Conservation (phyloP, 192 early-diverging fungal species). For the Phlyctochytrium arcticum region DNA sequence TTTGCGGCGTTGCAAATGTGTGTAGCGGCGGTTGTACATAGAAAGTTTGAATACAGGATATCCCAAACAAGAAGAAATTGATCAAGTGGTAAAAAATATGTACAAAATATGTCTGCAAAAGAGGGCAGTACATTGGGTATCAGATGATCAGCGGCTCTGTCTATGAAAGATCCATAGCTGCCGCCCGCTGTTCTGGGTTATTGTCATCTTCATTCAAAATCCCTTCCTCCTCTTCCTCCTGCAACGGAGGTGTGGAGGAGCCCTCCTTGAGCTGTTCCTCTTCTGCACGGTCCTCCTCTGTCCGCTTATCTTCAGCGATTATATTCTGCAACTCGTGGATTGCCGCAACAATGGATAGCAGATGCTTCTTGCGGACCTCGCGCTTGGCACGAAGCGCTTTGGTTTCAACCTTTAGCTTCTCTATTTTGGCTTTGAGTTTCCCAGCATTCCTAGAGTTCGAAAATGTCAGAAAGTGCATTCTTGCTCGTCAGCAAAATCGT, state of each 20-base stretch:
- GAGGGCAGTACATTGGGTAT: too few relatives aligned
- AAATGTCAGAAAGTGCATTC: background rate
- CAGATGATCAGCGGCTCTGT: too few relatives aligned
- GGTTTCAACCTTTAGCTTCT: background rate
- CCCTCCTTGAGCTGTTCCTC: conserved; percentile 4
- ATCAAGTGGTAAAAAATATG: too few relatives aligned
- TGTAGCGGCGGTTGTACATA: too few relatives aligned
- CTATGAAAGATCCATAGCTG: background rate
- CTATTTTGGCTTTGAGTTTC: conserved; percentile 6
- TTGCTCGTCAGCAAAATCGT: conserved; percentile 4
- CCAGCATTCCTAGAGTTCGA: conserved; percentile 1
- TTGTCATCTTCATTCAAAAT: conserved; percentile 1
- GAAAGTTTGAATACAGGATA: too few relatives aligned
- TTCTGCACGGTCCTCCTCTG: background rate
- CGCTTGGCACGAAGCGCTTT: background rate
- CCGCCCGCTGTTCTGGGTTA: background rate
- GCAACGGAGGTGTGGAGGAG: background rate
- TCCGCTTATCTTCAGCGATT: conserved; percentile 10
- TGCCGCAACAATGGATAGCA: conserved; percentile 18
- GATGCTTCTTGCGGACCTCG: conserved; percentile 19
- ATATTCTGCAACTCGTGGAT: conserved; percentile 22
- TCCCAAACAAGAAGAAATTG: too few relatives aligned
- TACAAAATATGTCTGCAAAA: too few relatives aligned
- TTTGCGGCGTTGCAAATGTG: too few relatives aligned
- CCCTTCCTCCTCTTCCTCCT: conserved; percentile 16